Base-by-base conservation (phyloP, 139 green algal species). In the Chlamydomonas sp. region DNA sequence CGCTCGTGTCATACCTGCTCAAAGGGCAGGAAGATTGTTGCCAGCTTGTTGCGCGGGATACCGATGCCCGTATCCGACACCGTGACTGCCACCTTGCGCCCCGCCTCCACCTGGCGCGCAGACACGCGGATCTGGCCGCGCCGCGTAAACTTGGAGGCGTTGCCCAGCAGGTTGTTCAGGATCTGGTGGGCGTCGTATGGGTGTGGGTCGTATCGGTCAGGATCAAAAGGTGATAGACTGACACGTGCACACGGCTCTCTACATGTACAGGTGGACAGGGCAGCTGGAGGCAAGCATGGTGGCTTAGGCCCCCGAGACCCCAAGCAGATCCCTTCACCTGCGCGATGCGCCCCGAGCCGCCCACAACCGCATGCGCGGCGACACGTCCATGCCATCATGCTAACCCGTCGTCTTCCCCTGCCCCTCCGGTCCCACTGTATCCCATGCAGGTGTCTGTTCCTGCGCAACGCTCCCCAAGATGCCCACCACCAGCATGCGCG, bases 131-230 rank as follows among this genome's bases (percentile, higher is more conserved):
- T 93, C 77, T 69, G 77, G 68, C 91, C 91, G 1, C 89, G 88
- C 59, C 83, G 89, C 0, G 91, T 93, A 79, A 93, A 93, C 85
- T 93, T 93, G 73, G 91, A 88, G 31, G 90, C 89, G 73, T 94
- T 94, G 77, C 89, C 89, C 58, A 94, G 78, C 71, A 94, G 85
- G 87, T 94, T 94, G 85, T 92, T 94, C 61, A 94, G 69, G 14
- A 94, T 79, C 89, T 86, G 80, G 10, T 15, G 20, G 1, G 14
- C 12, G 31, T 49, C 31, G 31, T 49, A 49, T 49, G 31, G 31
- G 31, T 49, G 31, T 49, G 31, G 31, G 31, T 49, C 31, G 31
- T 49, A 49, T 49, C 31, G 31, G 31, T 49, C 31, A 49, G 31
- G 31, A 49, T 49, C 31, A 49, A 49, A 49, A 49, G 31, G 31